Evolutionary conservation across 192 early-diverging fungal species (phyloP).

Genomic region (Endogone sp.): DNA sequence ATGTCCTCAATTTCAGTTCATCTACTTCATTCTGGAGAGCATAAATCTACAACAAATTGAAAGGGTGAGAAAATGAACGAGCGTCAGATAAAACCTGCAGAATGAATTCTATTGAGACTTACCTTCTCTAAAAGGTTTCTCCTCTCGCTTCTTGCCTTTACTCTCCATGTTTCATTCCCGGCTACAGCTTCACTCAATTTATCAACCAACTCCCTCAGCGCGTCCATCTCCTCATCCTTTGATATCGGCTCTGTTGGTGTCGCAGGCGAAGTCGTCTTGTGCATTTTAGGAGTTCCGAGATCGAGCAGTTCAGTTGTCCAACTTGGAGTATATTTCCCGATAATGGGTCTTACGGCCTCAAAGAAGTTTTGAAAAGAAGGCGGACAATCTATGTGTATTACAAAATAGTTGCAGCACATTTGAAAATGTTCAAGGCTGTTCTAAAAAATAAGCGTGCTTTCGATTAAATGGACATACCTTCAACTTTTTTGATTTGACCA

Average conservation of each 20-base stretch:
- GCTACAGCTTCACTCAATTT: neutral
- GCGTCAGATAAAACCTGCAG: too few relatives aligned
- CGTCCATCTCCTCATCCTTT: neutral
- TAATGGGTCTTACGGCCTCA: conserved; percentile 21
- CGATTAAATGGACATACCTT: neutral
- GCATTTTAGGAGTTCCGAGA: neutral
- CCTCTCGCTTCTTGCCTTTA: neutral
- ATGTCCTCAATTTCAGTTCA: too few relatives aligned
- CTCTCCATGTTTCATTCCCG: neutral
- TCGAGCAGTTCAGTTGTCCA: neutral
- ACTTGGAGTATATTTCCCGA: conserved; percentile 16
- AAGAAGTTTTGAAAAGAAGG: conserved; percentile 20
- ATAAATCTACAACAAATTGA: too few relatives aligned
- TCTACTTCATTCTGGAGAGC: too few relatives aligned
- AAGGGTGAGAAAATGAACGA: too few relatives aligned
- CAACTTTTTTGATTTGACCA: neutral
- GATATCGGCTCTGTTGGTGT: too few relatives aligned
- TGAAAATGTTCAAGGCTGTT: too few relatives aligned
- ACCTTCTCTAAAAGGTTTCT: too few relatives aligned
- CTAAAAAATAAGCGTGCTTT: neutral
- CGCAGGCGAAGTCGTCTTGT: too few relatives aligned
- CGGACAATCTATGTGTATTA: conserved; percentile 3
- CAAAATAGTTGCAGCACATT: neutral
- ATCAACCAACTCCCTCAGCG: neutral
- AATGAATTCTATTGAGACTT: too few relatives aligned